Percentiles rank a stretch among this genome's conserved stretches.
Conservation (phyloP, 805 yeast genomes). For the Monosporozyma aerobia region DNA sequence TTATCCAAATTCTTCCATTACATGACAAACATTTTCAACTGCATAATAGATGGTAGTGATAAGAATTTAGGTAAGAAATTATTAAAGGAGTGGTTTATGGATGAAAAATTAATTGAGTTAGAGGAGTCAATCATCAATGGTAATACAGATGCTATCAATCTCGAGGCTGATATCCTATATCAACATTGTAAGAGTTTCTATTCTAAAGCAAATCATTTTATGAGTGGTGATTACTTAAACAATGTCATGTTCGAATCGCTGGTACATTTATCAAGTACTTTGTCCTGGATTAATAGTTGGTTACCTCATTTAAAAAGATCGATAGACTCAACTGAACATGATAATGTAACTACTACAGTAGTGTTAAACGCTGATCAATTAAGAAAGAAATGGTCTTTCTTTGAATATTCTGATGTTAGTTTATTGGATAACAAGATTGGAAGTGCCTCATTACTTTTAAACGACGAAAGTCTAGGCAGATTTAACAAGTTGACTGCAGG, state of each 20-base stretch:
- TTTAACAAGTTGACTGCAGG: conserved; percentile 13
- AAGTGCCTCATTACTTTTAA: conserved; percentile 15
- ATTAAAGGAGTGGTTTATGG: conserved; percentile 31
- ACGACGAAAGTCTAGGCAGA: conserved; percentile 9
- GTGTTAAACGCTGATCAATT: conserved; percentile 24
- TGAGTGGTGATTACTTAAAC: conserved; percentile 47
- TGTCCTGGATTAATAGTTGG: conserved; percentile 53
- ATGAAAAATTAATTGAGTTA: conserved; percentile 23
- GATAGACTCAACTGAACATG: conserved; percentile 10
- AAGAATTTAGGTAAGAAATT: conserved; percentile 20
- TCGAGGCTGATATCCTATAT: conserved; percentile 26
- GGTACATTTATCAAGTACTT: conserved; percentile 43
- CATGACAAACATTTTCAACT: conserved; percentile 27
- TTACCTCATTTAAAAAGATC: conserved; percentile 45
- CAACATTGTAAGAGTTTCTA: conserved; percentile 26
- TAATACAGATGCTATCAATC: conserved; percentile 10
- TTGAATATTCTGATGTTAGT: conserved; percentile 26
- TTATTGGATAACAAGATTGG: conserved; percentile 7
- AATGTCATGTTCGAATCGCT: conserved; percentile 41
- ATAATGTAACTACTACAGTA: not conserved
- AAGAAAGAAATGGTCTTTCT: conserved; percentile 33
- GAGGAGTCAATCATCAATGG: conserved; percentile 28
- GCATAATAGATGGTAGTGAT: conserved; percentile 17
- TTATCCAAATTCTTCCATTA: conserved; percentile 32
- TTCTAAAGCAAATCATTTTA: conserved; percentile 20